Evolutionary conservation across 2,329 filamentous ascomycete genomes (phyloP), one percentile per base, ranked within the genome.

Genomic region (Alternaria conjuncta): DNA sequence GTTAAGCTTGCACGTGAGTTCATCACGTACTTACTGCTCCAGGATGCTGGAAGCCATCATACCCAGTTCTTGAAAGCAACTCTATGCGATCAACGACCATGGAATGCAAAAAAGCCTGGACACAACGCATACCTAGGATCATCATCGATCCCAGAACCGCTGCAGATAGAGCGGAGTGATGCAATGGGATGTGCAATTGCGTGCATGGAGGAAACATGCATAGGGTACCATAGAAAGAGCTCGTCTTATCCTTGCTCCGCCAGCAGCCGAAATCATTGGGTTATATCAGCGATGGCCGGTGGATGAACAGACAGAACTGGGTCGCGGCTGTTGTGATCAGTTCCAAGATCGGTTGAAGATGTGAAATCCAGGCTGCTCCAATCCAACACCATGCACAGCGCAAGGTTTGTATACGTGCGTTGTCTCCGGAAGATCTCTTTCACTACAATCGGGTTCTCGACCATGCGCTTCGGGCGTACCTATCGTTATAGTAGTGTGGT

Each of bases 101-200:
- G 36, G 32, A 41, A 18, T 41, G 36, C 36, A 41, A 41, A 10
- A 41, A 41, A 41, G 36, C 15, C 36, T 41, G 36, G 36, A 18
- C 15, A 41, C 36, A 18, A 9, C n/a, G 36, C 36, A 18, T 41
- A 41, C 36, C 2, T 18, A 41, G 36, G 21, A n/a, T 18, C 15
- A 41, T 41, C 36, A 41, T 41, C 36, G 15, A 41, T 41, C 36
- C 15, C 23, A 18, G 8, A 43, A 26, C 63, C 46, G 32, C 55
- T 36, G 47, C 55, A 57, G 23, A 20, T 61, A 45, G 28, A 32
- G 61, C 45, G 55, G 56, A 57, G 51, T 21, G 43, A 58, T 65
- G 60, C 60, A 56, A 51, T 60, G 57, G 65, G 62, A 59, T 49
- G 67, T 63, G 62, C 62, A 65, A 57, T 61, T 54, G 55, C 60